Conservation (phyloP, 768 basidiomycete genomes). For the Mycena leptocephala region DNA sequence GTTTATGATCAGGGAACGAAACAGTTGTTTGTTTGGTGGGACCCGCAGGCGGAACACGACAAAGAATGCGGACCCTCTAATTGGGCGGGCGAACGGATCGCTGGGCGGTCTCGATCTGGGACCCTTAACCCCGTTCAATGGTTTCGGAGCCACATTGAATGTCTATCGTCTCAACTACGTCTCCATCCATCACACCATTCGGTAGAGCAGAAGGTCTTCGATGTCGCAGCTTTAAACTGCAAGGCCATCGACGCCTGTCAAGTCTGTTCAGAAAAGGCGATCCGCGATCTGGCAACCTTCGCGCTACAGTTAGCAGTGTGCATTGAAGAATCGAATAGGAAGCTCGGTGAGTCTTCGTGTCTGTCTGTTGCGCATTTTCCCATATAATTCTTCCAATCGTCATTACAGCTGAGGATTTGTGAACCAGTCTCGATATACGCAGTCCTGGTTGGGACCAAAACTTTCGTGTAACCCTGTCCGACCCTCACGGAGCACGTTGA, state of each 20-base stretch:
- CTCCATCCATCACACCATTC: background rate
- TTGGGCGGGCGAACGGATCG: background rate
- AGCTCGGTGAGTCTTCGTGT: background rate
- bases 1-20: too few relatives aligned
- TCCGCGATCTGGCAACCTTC: background rate
- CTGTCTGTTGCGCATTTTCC: too few relatives aligned
- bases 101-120: background rate
- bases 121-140: background rate
- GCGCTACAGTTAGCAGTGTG: background rate
- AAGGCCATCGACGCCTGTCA: background rate
- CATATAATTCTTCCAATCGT: too few relatives aligned
- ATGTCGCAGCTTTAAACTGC: background rate
- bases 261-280: background rate
- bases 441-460: too few relatives aligned
- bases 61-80: background rate
- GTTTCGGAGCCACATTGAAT: background rate
- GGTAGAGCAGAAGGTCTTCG: background rate
- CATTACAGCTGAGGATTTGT: too few relatives aligned
- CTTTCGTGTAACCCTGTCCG: too few relatives aligned
- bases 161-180: background rate
- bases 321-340: slow-evolving; percentile 9
- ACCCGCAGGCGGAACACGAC: background rate
- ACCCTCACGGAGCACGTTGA: too few relatives aligned
- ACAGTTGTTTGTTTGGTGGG: background rate
- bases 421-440: too few relatives aligned